These are phyloP conservation scores for Solanum ossicruentum DNA, from an alignment of 257 asterid species.

Conservation along the genomic window DNA sequence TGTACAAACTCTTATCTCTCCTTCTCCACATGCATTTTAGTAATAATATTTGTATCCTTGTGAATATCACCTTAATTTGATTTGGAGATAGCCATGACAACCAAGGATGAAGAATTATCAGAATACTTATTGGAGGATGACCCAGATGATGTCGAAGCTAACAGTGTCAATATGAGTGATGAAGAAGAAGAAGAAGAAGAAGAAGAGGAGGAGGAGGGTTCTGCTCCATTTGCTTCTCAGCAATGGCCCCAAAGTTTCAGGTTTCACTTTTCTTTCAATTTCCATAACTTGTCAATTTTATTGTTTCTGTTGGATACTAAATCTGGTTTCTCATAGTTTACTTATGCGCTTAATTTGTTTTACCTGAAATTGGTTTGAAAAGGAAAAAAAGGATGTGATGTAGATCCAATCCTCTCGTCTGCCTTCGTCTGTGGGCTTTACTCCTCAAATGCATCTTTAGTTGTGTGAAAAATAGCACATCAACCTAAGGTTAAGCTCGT, in stretches of 20 bases:
- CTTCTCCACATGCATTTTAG: not conserved
- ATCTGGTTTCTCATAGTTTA: not conserved
- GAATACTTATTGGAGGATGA: constrained; percentile 38
- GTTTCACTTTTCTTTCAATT: constrained; percentile 12
- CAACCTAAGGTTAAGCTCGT: not conserved
- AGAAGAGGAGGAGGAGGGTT: constrained; percentile 14
- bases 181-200: constrained; percentile 14
- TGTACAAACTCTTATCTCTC: not conserved
- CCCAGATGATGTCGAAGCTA: constrained; percentile 17
- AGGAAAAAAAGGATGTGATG: not conserved
- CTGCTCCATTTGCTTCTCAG: constrained; percentile 33
- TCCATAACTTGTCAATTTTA: not conserved
- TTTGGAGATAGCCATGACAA: constrained; percentile 17
- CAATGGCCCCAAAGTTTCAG: constrained; percentile 97
- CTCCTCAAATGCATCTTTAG: not conserved
- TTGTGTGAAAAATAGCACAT: not conserved
- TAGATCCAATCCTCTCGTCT: not conserved
- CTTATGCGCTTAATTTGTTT: not conserved
- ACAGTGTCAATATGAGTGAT: not conserved
- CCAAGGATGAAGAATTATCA: constrained; percentile 6
- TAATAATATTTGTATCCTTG: not conserved
- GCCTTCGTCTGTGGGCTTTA: not conserved
- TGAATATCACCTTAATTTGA: not conserved
- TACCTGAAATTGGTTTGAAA: not conserved
- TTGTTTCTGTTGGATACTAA: not conserved